Evolutionary conservation across 2,329 filamentous ascomycete species (phyloP).

Genomic region (Stagonosporopsis cucurbitacearum): DNA sequence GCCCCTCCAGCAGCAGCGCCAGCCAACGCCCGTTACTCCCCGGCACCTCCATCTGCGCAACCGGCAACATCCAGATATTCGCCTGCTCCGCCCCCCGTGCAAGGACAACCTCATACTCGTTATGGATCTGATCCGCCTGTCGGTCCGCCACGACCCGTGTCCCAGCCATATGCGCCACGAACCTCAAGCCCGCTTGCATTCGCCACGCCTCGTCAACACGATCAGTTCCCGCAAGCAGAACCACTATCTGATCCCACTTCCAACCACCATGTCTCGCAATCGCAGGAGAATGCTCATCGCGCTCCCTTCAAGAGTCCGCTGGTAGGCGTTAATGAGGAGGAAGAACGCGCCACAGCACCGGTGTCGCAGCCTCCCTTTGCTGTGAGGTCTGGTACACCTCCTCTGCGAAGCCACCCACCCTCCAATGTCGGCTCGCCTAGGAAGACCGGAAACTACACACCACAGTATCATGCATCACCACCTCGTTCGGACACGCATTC

Average conservation of each 20-base stretch:
- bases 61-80: slow-evolving; percentile 48
- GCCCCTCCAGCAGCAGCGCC: slow-evolving; percentile 43
- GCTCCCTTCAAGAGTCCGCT: slow-evolving; percentile 37
- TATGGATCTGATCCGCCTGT: slow-evolving; percentile 48
- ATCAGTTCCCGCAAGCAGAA: slow-evolving; percentile 16
- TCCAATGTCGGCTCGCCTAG: slow-evolving; percentile 51
- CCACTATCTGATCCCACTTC: not conserved
- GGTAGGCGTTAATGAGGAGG: slow-evolving; percentile 44
- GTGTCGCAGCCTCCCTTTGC: slow-evolving; percentile 26
- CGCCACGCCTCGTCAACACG: slow-evolving; percentile 43
- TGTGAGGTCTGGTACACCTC: slow-evolving; percentile 44
- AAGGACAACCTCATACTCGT: slow-evolving; percentile 44
- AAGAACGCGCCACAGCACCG: slow-evolving; percentile 34
- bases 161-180: slow-evolving; percentile 65
- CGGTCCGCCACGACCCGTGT: slow-evolving; percentile 45
- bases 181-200: slow-evolving; percentile 70
- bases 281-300: slow-evolving; percentile 35
- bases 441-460: slow-evolving; percentile 50
- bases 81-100: slow-evolving; percentile 47
- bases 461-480: slow-evolving; percentile 56
- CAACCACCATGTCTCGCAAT: slow-evolving; percentile 39
- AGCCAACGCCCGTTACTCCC: slow-evolving; percentile 51
- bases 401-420: slow-evolving; percentile 39
- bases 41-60: slow-evolving; percentile 47
- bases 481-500: slow-evolving; percentile 65